Percentiles rank a stretch among this genome's conserved stretches.
These are phyloP conservation scores for Melanomma pulvis-pyrius DNA, from an alignment of 495 filamentous ascomycete species.

Conservation along the genomic window DNA sequence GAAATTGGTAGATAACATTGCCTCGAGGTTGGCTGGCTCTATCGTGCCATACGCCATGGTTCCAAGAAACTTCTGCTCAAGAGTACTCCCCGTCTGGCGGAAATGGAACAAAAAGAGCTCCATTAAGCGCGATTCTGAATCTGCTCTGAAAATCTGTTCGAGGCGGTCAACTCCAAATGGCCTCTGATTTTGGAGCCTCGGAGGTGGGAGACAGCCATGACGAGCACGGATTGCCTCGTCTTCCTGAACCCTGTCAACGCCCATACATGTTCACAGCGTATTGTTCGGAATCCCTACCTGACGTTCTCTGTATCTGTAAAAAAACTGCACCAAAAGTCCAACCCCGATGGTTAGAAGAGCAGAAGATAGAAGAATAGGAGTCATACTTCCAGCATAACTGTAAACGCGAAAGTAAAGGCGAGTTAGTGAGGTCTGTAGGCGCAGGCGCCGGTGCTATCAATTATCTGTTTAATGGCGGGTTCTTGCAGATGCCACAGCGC, in stretches of 20 bases:
- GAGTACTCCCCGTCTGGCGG: slow-evolving; percentile 1
- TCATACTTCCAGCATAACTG: neutral
- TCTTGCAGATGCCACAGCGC: neutral
- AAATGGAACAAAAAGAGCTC: slow-evolving; percentile 24
- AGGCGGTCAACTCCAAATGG: slow-evolving; percentile 50
- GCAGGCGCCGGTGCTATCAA: neutral
- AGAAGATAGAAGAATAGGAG: neutral
- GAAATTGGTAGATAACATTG: slow-evolving; percentile 48
- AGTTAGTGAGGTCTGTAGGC: neutral
- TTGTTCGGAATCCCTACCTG: neutral
- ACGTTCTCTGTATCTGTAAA: neutral
- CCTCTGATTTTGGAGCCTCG: slow-evolving; percentile 45
- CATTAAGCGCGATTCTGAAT: slow-evolving; percentile 16
- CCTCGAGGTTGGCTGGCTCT: slow-evolving; percentile 51
- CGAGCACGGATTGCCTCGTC: neutral
- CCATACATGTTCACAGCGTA: too few species aligned
- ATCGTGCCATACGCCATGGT: slow-evolving; percentile 30
- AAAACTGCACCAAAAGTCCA: neutral
- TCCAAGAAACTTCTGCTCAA: slow-evolving; percentile 7
- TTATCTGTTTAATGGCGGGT: neutral
- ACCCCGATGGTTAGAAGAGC: neutral
- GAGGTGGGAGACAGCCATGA: slow-evolving; percentile 46
- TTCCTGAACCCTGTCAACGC: neutral
- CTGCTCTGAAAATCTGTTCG: slow-evolving; percentile 39
- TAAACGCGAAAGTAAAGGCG: neutral